Percentiles rank a stretch among this genome's conserved stretches.
phyloP scores from a whole-genome alignment of 2,329 filamentous ascomycete genomes.

The Diaporthe batatas region DNA sequence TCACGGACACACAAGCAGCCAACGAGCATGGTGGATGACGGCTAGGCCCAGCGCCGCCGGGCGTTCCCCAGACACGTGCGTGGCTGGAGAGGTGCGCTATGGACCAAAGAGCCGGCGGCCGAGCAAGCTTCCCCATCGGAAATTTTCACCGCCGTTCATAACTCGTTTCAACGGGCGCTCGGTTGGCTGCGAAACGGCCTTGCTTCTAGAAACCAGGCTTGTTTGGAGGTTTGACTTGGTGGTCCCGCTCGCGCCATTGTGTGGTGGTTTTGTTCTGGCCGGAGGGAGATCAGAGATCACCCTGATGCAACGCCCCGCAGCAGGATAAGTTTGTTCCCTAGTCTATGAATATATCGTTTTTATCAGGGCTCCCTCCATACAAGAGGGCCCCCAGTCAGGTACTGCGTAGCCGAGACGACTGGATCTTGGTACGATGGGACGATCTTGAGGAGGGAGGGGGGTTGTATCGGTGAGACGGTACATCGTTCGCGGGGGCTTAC shows the following conservation, averaged over 20 bases:
- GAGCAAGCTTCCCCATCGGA: conserved; percentile 15
- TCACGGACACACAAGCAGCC: conserved; percentile 4
- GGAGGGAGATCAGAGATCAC: neutral
- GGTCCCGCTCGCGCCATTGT: conserved; percentile 16
- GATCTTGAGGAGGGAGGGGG: neutral
- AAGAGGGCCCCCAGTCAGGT: neutral
- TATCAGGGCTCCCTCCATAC: neutral
- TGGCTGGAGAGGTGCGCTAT: conserved; percentile 10
- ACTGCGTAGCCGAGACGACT: conserved; percentile 5
- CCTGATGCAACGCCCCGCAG: conserved; percentile 23
- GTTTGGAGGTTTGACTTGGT: conserved; percentile 25
- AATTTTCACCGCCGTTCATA: conserved; percentile 1
- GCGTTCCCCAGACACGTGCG: conserved; percentile 16
- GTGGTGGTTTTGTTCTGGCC: conserved; percentile 7
- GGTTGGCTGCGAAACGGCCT: conserved; percentile 4
- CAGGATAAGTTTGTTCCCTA: neutral
- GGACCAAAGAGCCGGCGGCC: conserved; percentile 17
- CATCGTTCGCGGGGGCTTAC: neutral
- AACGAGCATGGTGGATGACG: neutral
- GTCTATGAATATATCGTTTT: conserved; percentile 15
- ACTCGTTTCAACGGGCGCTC: conserved; percentile 20
- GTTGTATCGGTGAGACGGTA: conserved; percentile 12
- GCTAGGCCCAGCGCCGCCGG: conserved; percentile 24
- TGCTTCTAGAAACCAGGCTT: conserved; percentile 27
- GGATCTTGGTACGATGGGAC: conserved; percentile 21